A percentile compares a stretch with the other conserved stretches of the same genome.
Evolutionary conservation across 352 stramenopile genomes (phyloP).

Genomic region (Globisporangium spiculum): DNA sequence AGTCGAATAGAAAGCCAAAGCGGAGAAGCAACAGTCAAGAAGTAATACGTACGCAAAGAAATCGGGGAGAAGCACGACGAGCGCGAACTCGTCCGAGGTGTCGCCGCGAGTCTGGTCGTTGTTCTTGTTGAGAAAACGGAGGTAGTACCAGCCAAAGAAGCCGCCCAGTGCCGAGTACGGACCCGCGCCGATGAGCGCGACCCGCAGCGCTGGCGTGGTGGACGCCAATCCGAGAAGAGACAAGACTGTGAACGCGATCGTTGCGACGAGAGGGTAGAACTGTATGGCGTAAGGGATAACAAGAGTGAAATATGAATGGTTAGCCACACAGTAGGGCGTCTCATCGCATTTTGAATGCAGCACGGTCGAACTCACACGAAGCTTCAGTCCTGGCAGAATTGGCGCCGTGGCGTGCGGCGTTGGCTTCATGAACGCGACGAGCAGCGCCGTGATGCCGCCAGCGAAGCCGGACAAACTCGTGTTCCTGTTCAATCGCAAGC

Average conservation of each 20-base stretch:
- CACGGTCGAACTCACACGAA: constrained; percentile 46
- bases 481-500: constrained; percentile 30
- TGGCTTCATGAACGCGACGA: constrained; percentile 82
- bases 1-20: background rate
- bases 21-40: background rate
- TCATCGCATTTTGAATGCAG: too few relatives aligned
- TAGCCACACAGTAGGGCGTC: too few relatives aligned
- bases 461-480: constrained; percentile 74
- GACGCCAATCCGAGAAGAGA: constrained; percentile 43
- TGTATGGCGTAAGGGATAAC: constrained; percentile 14
- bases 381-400: constrained; percentile 52
- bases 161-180: constrained; percentile 72
- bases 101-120: constrained; percentile 65
- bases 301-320: background rate
- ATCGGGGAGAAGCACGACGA: constrained; percentile 68
- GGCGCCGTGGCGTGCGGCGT: constrained; percentile 53
- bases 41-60: constrained; percentile 52
- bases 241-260: constrained; percentile 45
- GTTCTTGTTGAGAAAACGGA: constrained; percentile 84
- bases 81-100: constrained; percentile 73
- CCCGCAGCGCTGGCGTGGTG: constrained; percentile 33
- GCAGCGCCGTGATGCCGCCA: constrained; percentile 68
- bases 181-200: constrained; percentile 58
- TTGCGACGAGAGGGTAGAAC: constrained; percentile 68
- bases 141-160: constrained; percentile 85